Base-by-base conservation (phyloP, 2,329 filamentous ascomycete genomes). In the Huntiella moniliformis region DNA sequence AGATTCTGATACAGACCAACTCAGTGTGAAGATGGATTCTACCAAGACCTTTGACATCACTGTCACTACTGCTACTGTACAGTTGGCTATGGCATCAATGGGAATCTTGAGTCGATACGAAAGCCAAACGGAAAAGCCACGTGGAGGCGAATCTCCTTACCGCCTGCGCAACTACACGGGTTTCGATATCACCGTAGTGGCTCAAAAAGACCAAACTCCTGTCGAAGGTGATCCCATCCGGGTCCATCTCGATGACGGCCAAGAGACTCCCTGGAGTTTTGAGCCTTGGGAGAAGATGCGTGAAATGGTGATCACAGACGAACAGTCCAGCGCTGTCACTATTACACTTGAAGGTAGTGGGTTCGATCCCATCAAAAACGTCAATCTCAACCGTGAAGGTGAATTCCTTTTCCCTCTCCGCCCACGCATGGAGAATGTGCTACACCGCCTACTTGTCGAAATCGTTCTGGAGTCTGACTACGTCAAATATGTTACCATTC, bases 261-360 rank as follows among this genome's bases (percentile, higher is more conserved):
- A 93, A 56, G 91, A 98, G 61, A 77, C 76, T 2, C 85, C 88
- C 1, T 98, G 91, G 91, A 80, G 86, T 53, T 98, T 98, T 52
- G 91, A 98, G 61, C 86, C 95, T 53, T 91, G 88, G 64, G 87
- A 86, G 53, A 91, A 91, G 55, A 93, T 95, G 71, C 82, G 91
- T 61, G 91, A 98, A 62, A 93, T 82, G 42, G 68, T 98, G 4
- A 77, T 85, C 4, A 79, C 85, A 0, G 91, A 98, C 57, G 82
- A 77, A 5, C 81, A 77, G 49, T 78, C 79, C 43, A 82, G 84
- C 17, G 68, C 82, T 52, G 83, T 98, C 36, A 78, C 82, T 10
- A 72, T 96, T 32, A 77, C 80, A 49, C 73, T 98, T 1, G 86
- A 98, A 56, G 86, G 84, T 35, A 96, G 88, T 56, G 91, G 87